Evolutionary conservation across 2,329 filamentous ascomycete species (phyloP), one percentile per base, ranked within the genome.

Genomic region (Aschersonia sp.): DNA sequence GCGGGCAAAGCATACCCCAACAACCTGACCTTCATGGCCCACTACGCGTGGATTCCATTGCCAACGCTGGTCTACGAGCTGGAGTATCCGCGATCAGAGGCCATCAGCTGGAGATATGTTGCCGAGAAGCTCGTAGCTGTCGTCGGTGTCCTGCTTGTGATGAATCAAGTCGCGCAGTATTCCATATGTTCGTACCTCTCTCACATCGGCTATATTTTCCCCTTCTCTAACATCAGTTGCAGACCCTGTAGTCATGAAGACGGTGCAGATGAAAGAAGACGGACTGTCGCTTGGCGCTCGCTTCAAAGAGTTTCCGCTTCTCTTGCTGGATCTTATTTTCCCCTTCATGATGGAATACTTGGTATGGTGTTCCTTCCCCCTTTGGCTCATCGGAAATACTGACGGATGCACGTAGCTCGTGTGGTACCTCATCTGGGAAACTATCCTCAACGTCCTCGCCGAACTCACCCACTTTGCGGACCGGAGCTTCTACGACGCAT

Each of bases 381-480:
- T 29, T 29, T 42, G 12, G 9, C n/a, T 4, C 14, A n/a, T 8
- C 40, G 11, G 7, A 8, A 42, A 42, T 14, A 14, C 7, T 8
- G 7, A 42, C 9, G 46, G 30, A 35, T 11, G 30, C 5, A 14
- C 39, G 35, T 9, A 70, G 65, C 72, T 87, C 49, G 73, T 78
- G 0, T 90, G 84, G 81, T 89, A 88, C 60, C 73, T 90, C 31
- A 88, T 89, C 53, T 90, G 85, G 85, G 79, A 83, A 61, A 78
- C 77, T 4, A 75, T 82, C 37, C 69, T 88, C 50, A 89, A 89
- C 60, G 75, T 86, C 11, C 69, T 89, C 29, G 85, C 84, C 4
- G 85, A 90, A 62, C 60, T 89, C 48, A 88, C 84, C 0, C 71
- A 72, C 52, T 90, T 89, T 59, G 84, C 84, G 5, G 85, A 89